Conservation (phyloP, 2,329 filamentous ascomycete species). For the Colletotrichum nymphaeae region DNA sequence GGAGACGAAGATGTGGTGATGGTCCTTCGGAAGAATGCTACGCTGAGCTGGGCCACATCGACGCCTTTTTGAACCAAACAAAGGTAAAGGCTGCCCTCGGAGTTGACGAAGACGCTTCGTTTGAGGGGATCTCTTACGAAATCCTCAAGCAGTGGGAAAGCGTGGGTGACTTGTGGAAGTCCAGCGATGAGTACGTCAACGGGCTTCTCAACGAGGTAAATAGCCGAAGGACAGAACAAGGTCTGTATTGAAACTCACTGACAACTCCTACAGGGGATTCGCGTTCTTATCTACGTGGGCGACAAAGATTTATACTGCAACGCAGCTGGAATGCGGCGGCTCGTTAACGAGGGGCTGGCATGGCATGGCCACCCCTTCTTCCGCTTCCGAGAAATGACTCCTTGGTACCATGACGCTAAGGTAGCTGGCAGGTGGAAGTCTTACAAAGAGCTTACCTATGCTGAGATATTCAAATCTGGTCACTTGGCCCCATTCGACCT, state of each 20-base stretch:
- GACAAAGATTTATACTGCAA: slow-evolving; percentile 23
- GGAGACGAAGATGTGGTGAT: not conserved
- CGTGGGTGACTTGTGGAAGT: slow-evolving; percentile 16
- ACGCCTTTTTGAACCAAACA: not conserved
- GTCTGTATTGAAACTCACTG: not conserved
- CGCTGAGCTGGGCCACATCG: not conserved
- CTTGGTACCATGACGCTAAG: slow-evolving; percentile 8
- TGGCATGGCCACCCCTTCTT: slow-evolving; percentile 14
- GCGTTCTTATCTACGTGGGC: slow-evolving; percentile 15
- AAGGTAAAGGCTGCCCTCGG: not conserved
- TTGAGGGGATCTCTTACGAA: not conserved
- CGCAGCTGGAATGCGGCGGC: slow-evolving; percentile 11
- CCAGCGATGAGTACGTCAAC: slow-evolving; percentile 6
- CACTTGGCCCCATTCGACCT: slow-evolving; percentile 15
- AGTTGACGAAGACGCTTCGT: not conserved
- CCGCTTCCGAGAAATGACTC: not conserved
- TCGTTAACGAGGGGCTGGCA: slow-evolving; percentile 8
- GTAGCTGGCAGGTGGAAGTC: slow-evolving; percentile 7
- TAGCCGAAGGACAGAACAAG: not conserved
- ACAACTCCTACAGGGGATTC: not conserved
- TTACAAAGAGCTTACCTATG: not conserved
- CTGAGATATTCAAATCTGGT: slow-evolving; percentile 16
- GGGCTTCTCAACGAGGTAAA: not conserved
- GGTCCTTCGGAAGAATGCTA: slow-evolving; percentile 5
- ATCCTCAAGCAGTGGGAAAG: slow-evolving; percentile 2